A percentile compares a stretch with the other conserved stretches of the same genome.
Conservation (phyloP, 1,284 basidiomycete species). For the Phlebopus sp. region DNA sequence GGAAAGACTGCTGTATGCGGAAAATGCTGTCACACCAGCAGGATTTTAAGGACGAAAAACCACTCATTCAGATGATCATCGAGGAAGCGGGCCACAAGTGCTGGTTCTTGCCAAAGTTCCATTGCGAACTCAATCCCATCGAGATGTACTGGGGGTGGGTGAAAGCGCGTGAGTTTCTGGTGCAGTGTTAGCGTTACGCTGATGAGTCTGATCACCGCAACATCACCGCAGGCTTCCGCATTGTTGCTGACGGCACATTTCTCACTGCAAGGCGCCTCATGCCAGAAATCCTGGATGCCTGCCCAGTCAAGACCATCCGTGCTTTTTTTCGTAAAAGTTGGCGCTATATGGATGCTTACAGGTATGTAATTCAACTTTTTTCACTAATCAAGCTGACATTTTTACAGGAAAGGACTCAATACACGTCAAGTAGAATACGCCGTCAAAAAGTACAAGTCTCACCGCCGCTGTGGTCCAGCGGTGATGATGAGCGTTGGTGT, state of each 20-base stretch:
- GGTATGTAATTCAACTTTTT: neutral
- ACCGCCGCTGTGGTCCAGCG: neutral
- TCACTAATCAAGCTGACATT: neutral
- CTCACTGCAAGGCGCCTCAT: no score
- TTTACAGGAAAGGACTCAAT: neutral
- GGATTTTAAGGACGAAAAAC: conserved; percentile 8
- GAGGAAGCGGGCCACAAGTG: conserved; percentile 7
- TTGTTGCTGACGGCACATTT: no score
- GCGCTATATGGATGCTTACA: conserved; percentile 8
- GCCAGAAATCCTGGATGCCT: no score
- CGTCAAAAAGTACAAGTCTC: conserved; percentile 3
- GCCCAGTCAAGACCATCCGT: no score
- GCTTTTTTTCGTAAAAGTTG: conserved; percentile 1
- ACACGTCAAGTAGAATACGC: neutral
- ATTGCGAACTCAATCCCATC: conserved; percentile 21
- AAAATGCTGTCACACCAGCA: conserved; percentile 7
- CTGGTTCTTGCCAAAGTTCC: conserved; percentile 10
- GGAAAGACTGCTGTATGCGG: conserved; percentile 5
- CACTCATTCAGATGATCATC: conserved; percentile 7
- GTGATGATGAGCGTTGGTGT: no score
- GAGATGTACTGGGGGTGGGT: conserved; percentile 23
- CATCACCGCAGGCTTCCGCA: no score
- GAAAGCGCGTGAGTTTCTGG: neutral
- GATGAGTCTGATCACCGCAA: no score
- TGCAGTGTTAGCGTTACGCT: no score